Evolutionary conservation across 2,329 filamentous ascomycete genomes (phyloP).

Genomic region (Epichloe sylvatica): DNA sequence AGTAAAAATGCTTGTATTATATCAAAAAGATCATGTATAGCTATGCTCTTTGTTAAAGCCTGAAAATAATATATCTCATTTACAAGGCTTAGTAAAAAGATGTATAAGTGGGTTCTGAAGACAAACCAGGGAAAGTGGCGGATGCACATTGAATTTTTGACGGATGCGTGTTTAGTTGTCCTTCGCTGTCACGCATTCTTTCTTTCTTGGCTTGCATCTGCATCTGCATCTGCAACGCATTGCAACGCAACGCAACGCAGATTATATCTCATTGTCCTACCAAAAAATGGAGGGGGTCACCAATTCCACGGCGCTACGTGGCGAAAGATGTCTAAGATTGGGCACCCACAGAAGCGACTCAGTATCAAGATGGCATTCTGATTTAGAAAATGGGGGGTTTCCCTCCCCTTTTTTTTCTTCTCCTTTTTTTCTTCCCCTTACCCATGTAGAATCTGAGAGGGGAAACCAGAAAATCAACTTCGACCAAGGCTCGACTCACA

Average conservation of each 20-base stretch:
- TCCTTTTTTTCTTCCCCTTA: neutral
- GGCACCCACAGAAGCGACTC: neutral
- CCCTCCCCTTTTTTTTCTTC: neutral
- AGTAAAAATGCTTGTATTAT: no score
- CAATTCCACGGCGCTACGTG: neutral
- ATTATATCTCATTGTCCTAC: slow-evolving; percentile 1
- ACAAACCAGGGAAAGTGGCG: no score
- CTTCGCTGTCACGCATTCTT: neutral
- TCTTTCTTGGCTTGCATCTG: neutral
- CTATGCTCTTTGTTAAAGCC: no score
- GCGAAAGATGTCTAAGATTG: neutral
- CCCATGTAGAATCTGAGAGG: neutral
- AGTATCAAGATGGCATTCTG: neutral
- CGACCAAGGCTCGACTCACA: neutral
- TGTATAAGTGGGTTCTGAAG: no score
- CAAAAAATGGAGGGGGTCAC: neutral
- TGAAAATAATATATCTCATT: no score
- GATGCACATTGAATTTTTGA: no score
- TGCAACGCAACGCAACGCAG: neutral
- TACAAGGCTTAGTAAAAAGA: no score
- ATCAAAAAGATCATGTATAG: no score
- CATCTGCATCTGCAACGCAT: neutral
- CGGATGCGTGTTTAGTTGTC: no score
- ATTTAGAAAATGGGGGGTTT: neutral
- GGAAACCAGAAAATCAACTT: neutral